A percentile compares a stretch with the other conserved stretches of the same genome.
Evolutionary conservation across 257 asterid genomes (phyloP).

Genomic region (Cynanchum wilfordii): DNA sequence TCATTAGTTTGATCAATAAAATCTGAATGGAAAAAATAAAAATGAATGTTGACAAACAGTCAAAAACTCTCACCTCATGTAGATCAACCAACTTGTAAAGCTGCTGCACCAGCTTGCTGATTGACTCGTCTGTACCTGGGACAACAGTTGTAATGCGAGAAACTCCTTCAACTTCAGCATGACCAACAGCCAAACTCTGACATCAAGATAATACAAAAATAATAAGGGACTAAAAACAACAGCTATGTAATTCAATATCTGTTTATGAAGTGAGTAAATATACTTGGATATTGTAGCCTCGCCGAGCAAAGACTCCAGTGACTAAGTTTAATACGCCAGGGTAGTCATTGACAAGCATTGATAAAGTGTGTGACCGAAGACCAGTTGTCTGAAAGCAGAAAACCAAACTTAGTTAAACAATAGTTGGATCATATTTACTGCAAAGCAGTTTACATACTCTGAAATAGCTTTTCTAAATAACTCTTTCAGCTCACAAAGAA

Average conservation of each 20-base stretch:
- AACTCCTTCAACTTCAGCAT: constrained; percentile 85
- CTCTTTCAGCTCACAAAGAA: no score
- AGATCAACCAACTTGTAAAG: constrained; percentile 81
- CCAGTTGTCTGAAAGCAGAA: constrained; percentile 68
- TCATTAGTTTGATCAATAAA: background rate
- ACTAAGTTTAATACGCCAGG: constrained; percentile 97
- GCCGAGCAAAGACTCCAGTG: constrained; percentile 91
- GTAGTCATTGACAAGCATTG: constrained; percentile 86
- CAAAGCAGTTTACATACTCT: background rate
- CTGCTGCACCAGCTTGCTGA: constrained; percentile 77
- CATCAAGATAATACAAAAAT: constrained; percentile 20
- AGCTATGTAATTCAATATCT: constrained; percentile 1
- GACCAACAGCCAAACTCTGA: constrained; percentile 98
- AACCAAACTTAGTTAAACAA: constrained; percentile 8
- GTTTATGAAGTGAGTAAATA: background rate
- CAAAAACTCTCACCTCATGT: constrained; percentile 66
- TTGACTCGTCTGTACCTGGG: constrained; percentile 92
- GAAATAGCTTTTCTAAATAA: no score
- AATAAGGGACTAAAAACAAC: constrained; percentile 4
- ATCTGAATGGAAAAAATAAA: background rate
- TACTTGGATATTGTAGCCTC: constrained; percentile 97
- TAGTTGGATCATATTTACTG: background rate
- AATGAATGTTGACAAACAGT: background rate
- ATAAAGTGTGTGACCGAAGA: constrained; percentile 87
- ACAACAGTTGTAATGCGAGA: constrained; percentile 98